Percentiles rank a stretch among this genome's conserved stretches.
These are phyloP conservation scores for Neofusicoccum laricinum DNA, from an alignment of 2,329 filamentous ascomycete genomes.

Conservation along the genomic window DNA sequence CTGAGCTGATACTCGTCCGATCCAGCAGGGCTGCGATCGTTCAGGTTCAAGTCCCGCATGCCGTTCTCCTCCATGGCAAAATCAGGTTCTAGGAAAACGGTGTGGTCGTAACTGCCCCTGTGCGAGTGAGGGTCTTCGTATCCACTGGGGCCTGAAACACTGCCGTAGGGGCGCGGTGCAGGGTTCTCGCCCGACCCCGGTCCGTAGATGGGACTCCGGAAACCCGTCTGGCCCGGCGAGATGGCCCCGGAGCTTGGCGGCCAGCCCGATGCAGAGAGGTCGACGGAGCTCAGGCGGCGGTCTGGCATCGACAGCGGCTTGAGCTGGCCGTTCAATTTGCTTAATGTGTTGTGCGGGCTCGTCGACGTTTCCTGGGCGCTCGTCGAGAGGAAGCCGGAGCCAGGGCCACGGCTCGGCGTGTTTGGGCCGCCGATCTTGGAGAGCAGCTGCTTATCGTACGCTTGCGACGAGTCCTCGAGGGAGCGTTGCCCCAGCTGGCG, in stretches of 20 bases:
- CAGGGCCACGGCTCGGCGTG: conserved; percentile 48
- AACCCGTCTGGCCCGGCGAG: conserved; percentile 42
- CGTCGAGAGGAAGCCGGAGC: conserved; percentile 29
- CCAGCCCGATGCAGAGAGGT: conserved; percentile 40
- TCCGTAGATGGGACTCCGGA: conserved; percentile 43
- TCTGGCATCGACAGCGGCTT: conserved; percentile 47
- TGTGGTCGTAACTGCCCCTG: conserved; percentile 62
- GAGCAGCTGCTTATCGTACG: conserved; percentile 61
- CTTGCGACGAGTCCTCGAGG: conserved; percentile 58
- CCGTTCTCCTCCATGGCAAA: conserved; percentile 54
- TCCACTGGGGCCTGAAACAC: conserved; percentile 44
- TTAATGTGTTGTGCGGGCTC: conserved; percentile 36
- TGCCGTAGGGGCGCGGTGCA: conserved; percentile 44
- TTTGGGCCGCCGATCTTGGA: conserved; percentile 61
- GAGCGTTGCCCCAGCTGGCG: conserved; percentile 57
- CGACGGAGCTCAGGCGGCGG: conserved; percentile 33
- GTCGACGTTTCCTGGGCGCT: conserved; percentile 34
- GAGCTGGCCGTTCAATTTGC: conserved; percentile 42
- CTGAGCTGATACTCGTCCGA: conserved; percentile 43
- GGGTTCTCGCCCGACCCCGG: conserved; percentile 22
- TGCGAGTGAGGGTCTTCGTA: conserved; percentile 53
- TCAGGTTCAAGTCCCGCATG: conserved; percentile 52
- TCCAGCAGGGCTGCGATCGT: conserved; percentile 49
- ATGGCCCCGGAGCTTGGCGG: conserved; percentile 40
- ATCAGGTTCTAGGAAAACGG: conserved; percentile 51